Evolutionary conservation across 2,329 filamentous ascomycete species (phyloP).

Genomic region (Fonsecaea pugnacius): DNA sequence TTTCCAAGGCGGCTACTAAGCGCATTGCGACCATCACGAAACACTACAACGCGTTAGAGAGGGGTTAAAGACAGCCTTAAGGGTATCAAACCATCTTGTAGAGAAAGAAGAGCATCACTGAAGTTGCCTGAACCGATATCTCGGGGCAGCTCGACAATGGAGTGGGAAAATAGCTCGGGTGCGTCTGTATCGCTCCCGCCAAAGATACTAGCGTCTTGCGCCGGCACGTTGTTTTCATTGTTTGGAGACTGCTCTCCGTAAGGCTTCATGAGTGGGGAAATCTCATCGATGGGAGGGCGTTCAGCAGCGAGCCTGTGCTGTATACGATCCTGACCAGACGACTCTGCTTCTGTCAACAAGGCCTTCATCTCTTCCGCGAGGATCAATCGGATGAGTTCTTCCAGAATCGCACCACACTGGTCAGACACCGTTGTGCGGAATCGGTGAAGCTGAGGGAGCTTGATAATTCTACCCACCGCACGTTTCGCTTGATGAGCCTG

Average conservation of each 20-base stretch:
- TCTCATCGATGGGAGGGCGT: neutral
- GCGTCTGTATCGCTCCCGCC: neutral
- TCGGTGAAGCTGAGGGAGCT: conserved; percentile 25
- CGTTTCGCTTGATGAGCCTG: conserved; percentile 51
- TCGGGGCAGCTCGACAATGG: conserved; percentile 13
- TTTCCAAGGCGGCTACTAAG: conserved; percentile 1
- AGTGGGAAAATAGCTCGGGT: conserved; percentile 10
- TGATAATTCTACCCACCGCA: conserved; percentile 40
- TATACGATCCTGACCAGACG: neutral
- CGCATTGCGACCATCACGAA: conserved; percentile 22
- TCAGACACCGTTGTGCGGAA: conserved; percentile 30
- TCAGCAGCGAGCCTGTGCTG: neutral
- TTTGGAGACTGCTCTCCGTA: neutral
- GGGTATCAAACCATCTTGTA: conserved; percentile 26
- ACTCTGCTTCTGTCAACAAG: conserved; percentile 20
- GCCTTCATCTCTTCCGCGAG: conserved; percentile 31
- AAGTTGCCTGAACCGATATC: conserved; percentile 30
- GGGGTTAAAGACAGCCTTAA: neutral
- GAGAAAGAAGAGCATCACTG: conserved; percentile 29
- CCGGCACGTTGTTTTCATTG: conserved; percentile 1
- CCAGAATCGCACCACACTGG: conserved; percentile 29
- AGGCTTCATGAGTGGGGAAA: neutral
- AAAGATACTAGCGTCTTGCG: neutral
- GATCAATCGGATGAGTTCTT: conserved; percentile 29
- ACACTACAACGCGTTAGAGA: conserved; percentile 16